Percentiles rank a stretch among this genome's conserved stretches.
Evolutionary conservation across 768 basidiomycete genomes (phyloP).

Genomic region (Lactifluus piperatus): DNA sequence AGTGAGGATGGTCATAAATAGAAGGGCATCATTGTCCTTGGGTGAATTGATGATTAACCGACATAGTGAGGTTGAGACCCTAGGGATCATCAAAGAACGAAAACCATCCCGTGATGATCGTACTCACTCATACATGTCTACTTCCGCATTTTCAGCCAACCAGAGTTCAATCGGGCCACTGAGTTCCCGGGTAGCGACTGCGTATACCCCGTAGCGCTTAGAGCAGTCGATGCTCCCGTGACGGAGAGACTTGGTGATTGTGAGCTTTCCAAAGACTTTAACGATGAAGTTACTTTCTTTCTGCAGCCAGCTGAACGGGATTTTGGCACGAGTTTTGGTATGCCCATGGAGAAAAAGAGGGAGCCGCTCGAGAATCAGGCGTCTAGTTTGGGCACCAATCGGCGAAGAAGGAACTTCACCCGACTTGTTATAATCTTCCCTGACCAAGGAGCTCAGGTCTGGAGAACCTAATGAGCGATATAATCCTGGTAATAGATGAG

Average conservation of each 20-base stretch:
- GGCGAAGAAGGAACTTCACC: conserved; percentile 42
- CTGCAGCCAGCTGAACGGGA: conserved; percentile 63
- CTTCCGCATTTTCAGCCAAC: conserved; percentile 62
- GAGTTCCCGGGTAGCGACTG: conserved; percentile 47
- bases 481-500: conserved; percentile 40
- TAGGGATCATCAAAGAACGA: conserved; percentile 26
- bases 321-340: conserved; percentile 49
- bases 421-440: conserved; percentile 63
- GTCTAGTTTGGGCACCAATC: conserved; percentile 42
- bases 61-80: conserved; percentile 80
- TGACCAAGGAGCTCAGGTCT: conserved; percentile 61
- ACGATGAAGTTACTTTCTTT: conserved; percentile 59
- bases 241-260: conserved; percentile 51
- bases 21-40: conserved; percentile 77
- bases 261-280: conserved; percentile 54
- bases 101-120: background rate
- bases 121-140: conserved; percentile 91
- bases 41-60: conserved; percentile 67
- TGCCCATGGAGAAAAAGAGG: conserved; percentile 92
- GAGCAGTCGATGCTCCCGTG: conserved; percentile 42
- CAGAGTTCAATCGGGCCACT: conserved; percentile 65
- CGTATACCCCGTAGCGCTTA: conserved; percentile 61
- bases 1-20: conserved; percentile 91
- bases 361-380: conserved; percentile 70
- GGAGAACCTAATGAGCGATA: conserved; percentile 70